Evolutionary conservation across 345 rosid genomes (phyloP).

Genomic region (Sapria himalayana): DNA sequence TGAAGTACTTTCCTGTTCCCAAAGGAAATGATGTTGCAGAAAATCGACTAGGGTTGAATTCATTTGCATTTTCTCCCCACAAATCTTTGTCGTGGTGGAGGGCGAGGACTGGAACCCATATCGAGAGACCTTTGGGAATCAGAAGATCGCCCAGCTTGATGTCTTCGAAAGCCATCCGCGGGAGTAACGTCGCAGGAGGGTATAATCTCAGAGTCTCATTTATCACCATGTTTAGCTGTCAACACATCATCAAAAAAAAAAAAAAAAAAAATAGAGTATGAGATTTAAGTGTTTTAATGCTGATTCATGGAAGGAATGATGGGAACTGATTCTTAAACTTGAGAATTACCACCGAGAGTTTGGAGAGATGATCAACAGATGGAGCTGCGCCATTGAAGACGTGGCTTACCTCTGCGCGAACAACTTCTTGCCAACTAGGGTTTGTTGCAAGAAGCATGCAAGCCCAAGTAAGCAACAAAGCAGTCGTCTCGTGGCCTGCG

Average conservation of each 20-base stretch:
- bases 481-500: conserved; percentile 89
- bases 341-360: conserved; percentile 41
- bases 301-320: too few species aligned
- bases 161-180: conserved; percentile 85
- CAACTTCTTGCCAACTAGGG: conserved; percentile 76
- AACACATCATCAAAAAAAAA: not conserved
- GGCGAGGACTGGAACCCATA: conserved; percentile 90
- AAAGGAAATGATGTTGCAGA: conserved; percentile 21
- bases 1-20: conserved; percentile 38
- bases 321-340: too few species aligned
- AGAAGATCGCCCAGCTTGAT: conserved; percentile 52
- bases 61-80: conserved; percentile 81
- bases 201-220: conserved; percentile 77
- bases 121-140: conserved; percentile 74
- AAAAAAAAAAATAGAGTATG: not conserved
- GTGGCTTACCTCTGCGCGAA: conserved; percentile 34
- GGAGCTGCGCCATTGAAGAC: conserved; percentile 50
- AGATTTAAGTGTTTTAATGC: too few species aligned
- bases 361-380: conserved; percentile 51
- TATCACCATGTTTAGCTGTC: conserved; percentile 69
- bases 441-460: conserved; percentile 66
- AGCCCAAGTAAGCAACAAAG: conserved; percentile 84
- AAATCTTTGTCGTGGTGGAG: conserved; percentile 68
- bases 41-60: conserved; percentile 71
- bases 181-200: conserved; percentile 76